Evolutionary conservation across 495 filamentous ascomycete species (phyloP).

Genomic region (Penicillium steckii): DNA sequence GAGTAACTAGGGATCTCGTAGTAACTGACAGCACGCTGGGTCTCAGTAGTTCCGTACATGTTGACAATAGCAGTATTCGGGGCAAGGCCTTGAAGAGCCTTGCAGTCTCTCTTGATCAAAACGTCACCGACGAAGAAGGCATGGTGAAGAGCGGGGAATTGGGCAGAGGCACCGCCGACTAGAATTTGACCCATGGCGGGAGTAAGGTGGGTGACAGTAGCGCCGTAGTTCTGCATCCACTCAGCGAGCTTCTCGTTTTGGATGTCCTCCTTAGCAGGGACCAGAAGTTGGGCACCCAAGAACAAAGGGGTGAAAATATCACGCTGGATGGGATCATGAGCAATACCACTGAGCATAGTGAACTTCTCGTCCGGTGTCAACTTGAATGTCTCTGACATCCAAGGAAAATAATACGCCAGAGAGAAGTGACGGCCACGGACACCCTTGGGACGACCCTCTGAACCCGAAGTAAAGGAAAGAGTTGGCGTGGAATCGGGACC

Average conservation of each 20-base stretch:
- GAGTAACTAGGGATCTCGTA: conserved; percentile 76
- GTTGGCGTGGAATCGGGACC: conserved; percentile 88
- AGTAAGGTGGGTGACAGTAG: conserved; percentile 88
- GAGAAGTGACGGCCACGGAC: conserved; percentile 87
- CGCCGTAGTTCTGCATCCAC: conserved; percentile 80
- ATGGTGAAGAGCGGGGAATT: conserved; percentile 74
- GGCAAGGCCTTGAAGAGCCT: conserved; percentile 73
- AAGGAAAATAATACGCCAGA: conserved; percentile 82
- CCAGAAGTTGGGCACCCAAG: conserved; percentile 76
- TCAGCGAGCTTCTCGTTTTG: conserved; percentile 84
- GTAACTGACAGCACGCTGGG: conserved; percentile 81
- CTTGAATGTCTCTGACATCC: conserved; percentile 85
- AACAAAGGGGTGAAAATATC: conserved; percentile 96
- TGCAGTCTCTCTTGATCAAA: conserved; percentile 82
- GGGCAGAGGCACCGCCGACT: conserved; percentile 74
- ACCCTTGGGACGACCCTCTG: conserved; percentile 83
- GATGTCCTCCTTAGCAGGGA: conserved; percentile 83
- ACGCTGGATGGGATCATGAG: conserved; percentile 87
- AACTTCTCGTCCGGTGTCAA: conserved; percentile 75
- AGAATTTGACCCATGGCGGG: conserved; percentile 96
- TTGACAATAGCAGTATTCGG: conserved; percentile 79
- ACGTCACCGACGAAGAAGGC: conserved; percentile 96
- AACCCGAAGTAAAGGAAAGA: conserved; percentile 81
- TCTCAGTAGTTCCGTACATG: conserved; percentile 94
- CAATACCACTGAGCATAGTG: conserved; percentile 78